Evolutionary conservation across 257 asterid species (phyloP).

Genomic region (Leptodermis oblonga): DNA sequence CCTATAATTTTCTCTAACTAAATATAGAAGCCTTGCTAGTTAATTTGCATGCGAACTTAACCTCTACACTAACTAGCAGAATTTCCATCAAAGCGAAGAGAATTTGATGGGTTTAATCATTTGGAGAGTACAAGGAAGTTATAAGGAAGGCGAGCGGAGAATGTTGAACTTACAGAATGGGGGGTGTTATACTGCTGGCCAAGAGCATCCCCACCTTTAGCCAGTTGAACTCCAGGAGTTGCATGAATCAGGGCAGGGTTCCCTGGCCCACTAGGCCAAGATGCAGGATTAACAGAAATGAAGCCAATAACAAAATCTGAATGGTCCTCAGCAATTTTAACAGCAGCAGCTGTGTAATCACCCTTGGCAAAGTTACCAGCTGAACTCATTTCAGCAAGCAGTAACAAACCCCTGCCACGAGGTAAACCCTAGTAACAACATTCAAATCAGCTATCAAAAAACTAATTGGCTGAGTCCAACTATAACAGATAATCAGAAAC

Average conservation of each 20-base stretch:
- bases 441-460: slow-evolving; percentile 17
- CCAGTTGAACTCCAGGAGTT: slow-evolving; percentile 95
- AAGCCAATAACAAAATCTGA: slow-evolving; percentile 93
- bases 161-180: slow-evolving; percentile 55
- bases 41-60: not conserved
- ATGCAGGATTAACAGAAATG: slow-evolving; percentile 90
- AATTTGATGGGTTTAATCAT: not conserved
- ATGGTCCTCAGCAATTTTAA: slow-evolving; percentile 88
- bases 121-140: not conserved
- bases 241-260: slow-evolving; percentile 82
- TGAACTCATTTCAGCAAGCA: slow-evolving; percentile 99
- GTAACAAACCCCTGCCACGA: slow-evolving; percentile 75
- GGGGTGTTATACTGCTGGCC: slow-evolving; percentile 98
- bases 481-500: not conserved
- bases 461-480: not conserved
- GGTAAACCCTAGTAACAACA: slow-evolving; percentile 61
- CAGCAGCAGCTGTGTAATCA: slow-evolving; percentile 90
- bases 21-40: not conserved
- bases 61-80: not conserved
- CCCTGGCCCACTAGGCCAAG: slow-evolving; percentile 84
- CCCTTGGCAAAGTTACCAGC: slow-evolving; percentile 91
- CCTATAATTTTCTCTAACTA: not conserved
- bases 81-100: not conserved
- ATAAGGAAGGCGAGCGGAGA: not conserved
- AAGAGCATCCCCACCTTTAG: slow-evolving; percentile 87